These are phyloP conservation scores for Blumeriella jaapii DNA, from an alignment of 2,329 filamentous ascomycete genomes.

Conservation along the genomic window DNA sequence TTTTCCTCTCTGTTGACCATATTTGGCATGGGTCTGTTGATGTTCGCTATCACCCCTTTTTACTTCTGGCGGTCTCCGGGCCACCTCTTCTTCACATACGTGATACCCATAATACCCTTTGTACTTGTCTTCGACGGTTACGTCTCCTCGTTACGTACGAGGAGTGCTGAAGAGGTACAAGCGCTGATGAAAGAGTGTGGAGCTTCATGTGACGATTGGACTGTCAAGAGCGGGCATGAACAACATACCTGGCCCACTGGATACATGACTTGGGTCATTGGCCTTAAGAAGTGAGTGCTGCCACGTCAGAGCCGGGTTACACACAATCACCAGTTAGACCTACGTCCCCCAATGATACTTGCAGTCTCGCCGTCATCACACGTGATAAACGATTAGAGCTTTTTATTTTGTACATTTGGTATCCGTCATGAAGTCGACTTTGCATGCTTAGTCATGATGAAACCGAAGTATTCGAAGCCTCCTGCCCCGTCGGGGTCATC, in stretches of 20 bases:
- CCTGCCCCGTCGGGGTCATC: slow-evolving; percentile 30
- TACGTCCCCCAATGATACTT: no score
- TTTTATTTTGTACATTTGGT: no score
- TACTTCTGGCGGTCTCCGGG: slow-evolving; percentile 31
- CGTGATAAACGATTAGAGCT: no score
- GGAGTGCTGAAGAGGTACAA: slow-evolving; percentile 54
- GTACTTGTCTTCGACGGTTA: slow-evolving; percentile 59
- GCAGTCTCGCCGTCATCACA: no score
- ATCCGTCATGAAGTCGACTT: no score
- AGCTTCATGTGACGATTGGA: slow-evolving; percentile 32
- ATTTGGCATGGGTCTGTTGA: slow-evolving; percentile 39
- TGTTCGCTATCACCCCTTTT: slow-evolving; percentile 40
- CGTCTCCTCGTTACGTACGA: slow-evolving; percentile 54
- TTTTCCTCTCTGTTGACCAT: slow-evolving; percentile 42
- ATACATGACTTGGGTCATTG: slow-evolving; percentile 36
- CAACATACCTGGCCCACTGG: slow-evolving; percentile 37
- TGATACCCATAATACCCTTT: slow-evolving; percentile 55
- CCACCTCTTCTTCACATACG: slow-evolving; percentile 51
- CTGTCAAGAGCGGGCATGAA: slow-evolving; percentile 29
- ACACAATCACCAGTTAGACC: no score
- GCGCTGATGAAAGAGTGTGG: slow-evolving; percentile 43
- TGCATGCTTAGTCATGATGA: slow-evolving; percentile 26
- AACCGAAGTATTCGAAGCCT: slow-evolving; percentile 39
- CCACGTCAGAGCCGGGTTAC: no score
- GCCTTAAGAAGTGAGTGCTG: slow-evolving; percentile 22